Conservation (phyloP, 176 grass and related monocot genomes). For the barley (Hordeum vulgare) region DNA sequence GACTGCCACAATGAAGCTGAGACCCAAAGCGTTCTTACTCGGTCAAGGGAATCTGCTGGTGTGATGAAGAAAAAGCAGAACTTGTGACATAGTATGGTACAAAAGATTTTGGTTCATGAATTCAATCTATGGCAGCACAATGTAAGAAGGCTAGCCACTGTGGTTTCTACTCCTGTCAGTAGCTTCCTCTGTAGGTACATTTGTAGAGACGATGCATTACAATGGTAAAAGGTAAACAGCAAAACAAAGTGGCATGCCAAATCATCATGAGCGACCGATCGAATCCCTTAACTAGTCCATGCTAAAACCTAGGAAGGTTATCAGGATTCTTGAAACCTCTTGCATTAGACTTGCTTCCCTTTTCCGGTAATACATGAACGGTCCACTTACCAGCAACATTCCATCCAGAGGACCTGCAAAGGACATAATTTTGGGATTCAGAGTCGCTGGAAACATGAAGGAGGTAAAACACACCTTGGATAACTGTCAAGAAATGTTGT, state of each 20-base stretch:
- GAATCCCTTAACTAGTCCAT: background rate
- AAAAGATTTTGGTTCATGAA: too few relatives aligned
- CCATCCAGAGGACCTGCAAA: constrained; percentile 63
- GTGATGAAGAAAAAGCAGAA: too few relatives aligned
- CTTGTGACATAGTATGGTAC: too few relatives aligned
- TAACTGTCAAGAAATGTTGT: background rate
- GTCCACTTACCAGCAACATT: constrained; percentile 68
- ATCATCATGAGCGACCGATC: background rate
- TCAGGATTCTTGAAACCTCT: constrained; percentile 54
- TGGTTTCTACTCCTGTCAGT: background rate
- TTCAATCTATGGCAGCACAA: too few relatives aligned
- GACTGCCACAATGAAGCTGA: too few relatives aligned
- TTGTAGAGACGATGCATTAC: constrained; percentile 17
- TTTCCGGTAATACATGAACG: constrained; percentile 63
- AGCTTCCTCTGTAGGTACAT: constrained; percentile 15
- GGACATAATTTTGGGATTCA: background rate
- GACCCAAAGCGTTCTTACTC: too few relatives aligned
- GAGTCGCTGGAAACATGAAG: background rate
- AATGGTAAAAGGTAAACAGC: background rate
- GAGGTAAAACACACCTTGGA: background rate
- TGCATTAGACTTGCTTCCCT: constrained; percentile 35
- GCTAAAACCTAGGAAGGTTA: constrained; percentile 60
- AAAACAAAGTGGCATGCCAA: constrained; percentile 7
- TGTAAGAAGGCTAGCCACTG: too few relatives aligned
- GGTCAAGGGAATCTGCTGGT: too few relatives aligned